Conservation (phyloP, 140 eudicot genomes). For the Cichorium intybus region DNA sequence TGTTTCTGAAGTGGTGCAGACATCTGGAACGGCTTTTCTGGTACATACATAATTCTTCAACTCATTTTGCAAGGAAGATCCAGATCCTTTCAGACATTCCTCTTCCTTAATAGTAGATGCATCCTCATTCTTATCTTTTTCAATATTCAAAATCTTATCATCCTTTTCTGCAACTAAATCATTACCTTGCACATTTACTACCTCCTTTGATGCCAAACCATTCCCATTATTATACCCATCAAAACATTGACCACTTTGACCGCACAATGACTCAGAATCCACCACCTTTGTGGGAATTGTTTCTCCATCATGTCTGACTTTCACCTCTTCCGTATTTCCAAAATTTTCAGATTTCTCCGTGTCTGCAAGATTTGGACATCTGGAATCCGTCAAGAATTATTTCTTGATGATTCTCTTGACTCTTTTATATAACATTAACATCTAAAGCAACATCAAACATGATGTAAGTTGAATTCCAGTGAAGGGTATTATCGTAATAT, state of each 20-base stretch:
- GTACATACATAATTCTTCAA: conserved; percentile 6
- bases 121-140: conserved; percentile 28
- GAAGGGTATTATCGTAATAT: conserved; percentile 47
- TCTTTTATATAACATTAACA: conserved; percentile 25
- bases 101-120: conserved; percentile 20
- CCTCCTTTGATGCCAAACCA: conserved; percentile 25
- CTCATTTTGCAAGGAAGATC: conserved; percentile 20
- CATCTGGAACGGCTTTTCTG: conserved; percentile 28
- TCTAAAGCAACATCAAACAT: conserved; percentile 55
- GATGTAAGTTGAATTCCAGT: conserved; percentile 70
- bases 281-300: conserved; percentile 38
- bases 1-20: no score
- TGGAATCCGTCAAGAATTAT: conserved; percentile 35
- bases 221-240: conserved; percentile 42
- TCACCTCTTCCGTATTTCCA: conserved; percentile 37
- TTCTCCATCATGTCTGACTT: conserved; percentile 31
- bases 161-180: conserved; percentile 19
- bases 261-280: conserved; percentile 77
- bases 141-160: conserved; percentile 15
- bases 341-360: conserved; percentile 13
- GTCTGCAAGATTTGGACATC: conserved; percentile 33
- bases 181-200: conserved; percentile 20
- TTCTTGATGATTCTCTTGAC: conserved; percentile 40
- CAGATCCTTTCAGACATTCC: conserved; percentile 18
- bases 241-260: conserved; percentile 20